phyloP scores from a whole-genome alignment of 2,329 filamentous ascomycete species.

The Didymella keratinophila region DNA sequence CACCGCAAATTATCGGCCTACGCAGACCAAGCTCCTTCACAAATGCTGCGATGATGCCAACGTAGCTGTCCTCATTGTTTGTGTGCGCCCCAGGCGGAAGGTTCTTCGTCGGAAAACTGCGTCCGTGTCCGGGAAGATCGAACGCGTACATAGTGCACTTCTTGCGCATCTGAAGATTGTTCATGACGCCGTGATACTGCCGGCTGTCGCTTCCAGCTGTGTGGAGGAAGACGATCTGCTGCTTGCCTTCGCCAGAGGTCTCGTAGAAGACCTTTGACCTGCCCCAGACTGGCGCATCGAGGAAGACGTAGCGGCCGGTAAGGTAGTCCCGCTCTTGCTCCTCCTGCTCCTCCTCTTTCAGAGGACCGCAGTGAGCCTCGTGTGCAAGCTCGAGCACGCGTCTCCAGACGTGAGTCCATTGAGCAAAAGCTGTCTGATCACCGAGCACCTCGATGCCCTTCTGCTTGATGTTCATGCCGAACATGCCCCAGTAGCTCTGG shows the following conservation, averaged over 20 bases:
- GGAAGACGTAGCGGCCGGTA: constrained; percentile 58
- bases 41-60: constrained; percentile 56
- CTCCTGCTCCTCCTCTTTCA: constrained; percentile 51
- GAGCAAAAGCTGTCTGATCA: constrained; percentile 55
- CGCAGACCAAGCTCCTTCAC: constrained; percentile 55
- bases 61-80: constrained; percentile 58
- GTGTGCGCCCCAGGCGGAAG: constrained; percentile 57
- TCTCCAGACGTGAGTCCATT: constrained; percentile 58
- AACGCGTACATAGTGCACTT: constrained; percentile 60
- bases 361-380: constrained; percentile 57
- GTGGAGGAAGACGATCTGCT: constrained; percentile 57
- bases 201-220: constrained; percentile 58
- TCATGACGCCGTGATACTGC: constrained; percentile 63
- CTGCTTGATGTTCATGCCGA: constrained; percentile 60
- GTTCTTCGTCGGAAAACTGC: constrained; percentile 56
- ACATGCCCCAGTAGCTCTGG: constrained; percentile 57
- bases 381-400: constrained; percentile 59
- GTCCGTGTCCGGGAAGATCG: constrained; percentile 60
- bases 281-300: constrained; percentile 58
- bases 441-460: constrained; percentile 58
- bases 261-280: constrained; percentile 61
- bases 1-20: constrained; percentile 59
- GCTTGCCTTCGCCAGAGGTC: constrained; percentile 55
- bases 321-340: constrained; percentile 54
- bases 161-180: constrained; percentile 56